Evolutionary conservation across 805 yeast genomes (phyloP).

Genomic region (Pichia cephalocereana): DNA sequence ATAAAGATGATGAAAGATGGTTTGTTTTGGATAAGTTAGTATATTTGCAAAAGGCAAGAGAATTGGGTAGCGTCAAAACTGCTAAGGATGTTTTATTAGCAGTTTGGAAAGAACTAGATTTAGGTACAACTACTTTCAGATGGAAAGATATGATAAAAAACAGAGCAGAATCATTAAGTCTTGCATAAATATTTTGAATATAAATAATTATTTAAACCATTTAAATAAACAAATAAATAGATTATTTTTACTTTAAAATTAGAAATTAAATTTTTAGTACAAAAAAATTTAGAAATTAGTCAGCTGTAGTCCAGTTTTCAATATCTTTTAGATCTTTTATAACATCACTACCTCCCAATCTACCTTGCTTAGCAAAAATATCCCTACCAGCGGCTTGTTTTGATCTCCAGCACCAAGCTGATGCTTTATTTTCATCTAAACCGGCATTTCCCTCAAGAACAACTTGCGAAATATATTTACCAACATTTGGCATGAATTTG

Average conservation of each 20-base stretch:
- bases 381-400: constrained; percentile 27
- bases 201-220: no score
- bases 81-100: constrained; percentile 28
- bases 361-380: constrained; percentile 10
- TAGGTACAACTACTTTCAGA: constrained; percentile 18
- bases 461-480: constrained; percentile 31
- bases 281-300: neutral
- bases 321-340: constrained; percentile 15
- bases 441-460: constrained; percentile 23
- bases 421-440: constrained; percentile 18
- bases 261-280: no score
- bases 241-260: no score
- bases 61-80: constrained; percentile 29
- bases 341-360: constrained; percentile 14
- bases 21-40: constrained; percentile 28
- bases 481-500: constrained; percentile 38
- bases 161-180: constrained; percentile 29
- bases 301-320: constrained; percentile 9
- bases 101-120: constrained; percentile 34
- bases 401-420: constrained; percentile 31
- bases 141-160: constrained; percentile 33
- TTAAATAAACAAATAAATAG: no score
- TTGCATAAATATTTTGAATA: constrained; percentile 20
- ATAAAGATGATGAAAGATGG: constrained; percentile 30
- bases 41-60: constrained; percentile 29